Base-by-base conservation (phyloP, 148 eudicot species). In the Chenopodium berlandieri region DNA sequence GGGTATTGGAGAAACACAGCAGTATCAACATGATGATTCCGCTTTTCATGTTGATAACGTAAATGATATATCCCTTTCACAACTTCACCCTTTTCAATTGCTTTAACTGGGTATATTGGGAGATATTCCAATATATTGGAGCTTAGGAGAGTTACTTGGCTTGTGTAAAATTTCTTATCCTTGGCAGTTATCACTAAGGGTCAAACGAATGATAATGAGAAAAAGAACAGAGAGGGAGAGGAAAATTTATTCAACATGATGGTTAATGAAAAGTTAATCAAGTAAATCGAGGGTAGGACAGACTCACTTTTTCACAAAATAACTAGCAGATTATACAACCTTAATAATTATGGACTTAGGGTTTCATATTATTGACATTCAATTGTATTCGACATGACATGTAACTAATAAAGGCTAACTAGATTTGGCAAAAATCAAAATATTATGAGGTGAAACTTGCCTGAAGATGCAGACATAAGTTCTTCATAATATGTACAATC, bases 401-500 rank as follows among this genome's bases (percentile, higher is more conserved):
- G 56, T 50, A 25, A 11, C 81, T 27, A 30, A n/a, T 16, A 46
- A 68, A 30, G 50, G 65, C 44, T 3, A 46, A 19, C 65, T 54
- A 0, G 47, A 30, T 44, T 31, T 16, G 77, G 48, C 71, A 19
- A 47, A 71, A 46, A 60, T 62, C 17, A 46, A 54, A 70, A 40
- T 6, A 40, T 40, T 52, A 78, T 7, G 62, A 76, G 50, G 9
- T n/a, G 25, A 7, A 62, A 79, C 91, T 88, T 89, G 90, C 97
- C 86, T 84, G 87, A 64, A 67, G 67, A 86, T 68, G 68, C 12
- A 47, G 52, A 85, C 12, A 85, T 83, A 52, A 78, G 47, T 10
- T 91, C 97, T 82, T 79, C 84, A 79, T 93, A 94, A 83, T 89
- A 94, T 0, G 91, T 80, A 78, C 95, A 88, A 79, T 94, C 97